Percentiles rank a stretch among this genome's conserved stretches.
These are phyloP conservation scores for Colletotrichum australisinense DNA, from an alignment of 2,329 filamentous ascomycete genomes.

Conservation along the genomic window DNA sequence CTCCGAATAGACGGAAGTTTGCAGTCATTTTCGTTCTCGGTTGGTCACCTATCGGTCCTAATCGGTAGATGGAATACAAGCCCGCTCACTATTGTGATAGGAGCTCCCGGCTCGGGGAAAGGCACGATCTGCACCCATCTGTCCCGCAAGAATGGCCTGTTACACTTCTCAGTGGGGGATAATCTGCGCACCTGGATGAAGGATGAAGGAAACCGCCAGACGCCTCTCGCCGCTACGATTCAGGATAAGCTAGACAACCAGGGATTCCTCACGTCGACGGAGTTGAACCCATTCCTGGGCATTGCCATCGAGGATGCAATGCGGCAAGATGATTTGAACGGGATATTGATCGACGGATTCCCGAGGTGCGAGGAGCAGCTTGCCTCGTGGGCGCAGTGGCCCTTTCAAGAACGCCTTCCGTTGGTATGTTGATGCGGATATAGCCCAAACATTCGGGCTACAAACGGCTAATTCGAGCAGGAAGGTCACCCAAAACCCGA, in stretches of 20 bases:
- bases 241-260: background rate
- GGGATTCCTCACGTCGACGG: background rate
- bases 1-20: background rate
- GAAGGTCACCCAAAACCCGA: background rate
- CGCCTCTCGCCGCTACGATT: background rate
- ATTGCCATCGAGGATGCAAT: background rate
- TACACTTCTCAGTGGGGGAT: background rate
- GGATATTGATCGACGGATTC: background rate
- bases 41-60: background rate
- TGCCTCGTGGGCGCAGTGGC: background rate
- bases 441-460: background rate
- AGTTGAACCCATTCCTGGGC: background rate
- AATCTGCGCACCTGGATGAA: background rate
- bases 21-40: background rate
- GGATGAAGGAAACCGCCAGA: background rate
- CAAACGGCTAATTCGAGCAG: background rate
- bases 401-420: background rate
- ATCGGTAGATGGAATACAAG: background rate
- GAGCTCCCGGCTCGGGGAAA: slow-evolving; percentile 12
- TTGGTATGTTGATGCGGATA: background rate
- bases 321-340: background rate
- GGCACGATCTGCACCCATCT: slow-evolving; percentile 19
- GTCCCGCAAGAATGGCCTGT: slow-evolving; percentile 1
- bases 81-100: background rate
- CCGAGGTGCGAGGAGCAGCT: background rate